phyloP scores from a whole-genome alignment of 2,329 filamentous ascomycete genomes.

The Emericellopsis atlantica region DNA sequence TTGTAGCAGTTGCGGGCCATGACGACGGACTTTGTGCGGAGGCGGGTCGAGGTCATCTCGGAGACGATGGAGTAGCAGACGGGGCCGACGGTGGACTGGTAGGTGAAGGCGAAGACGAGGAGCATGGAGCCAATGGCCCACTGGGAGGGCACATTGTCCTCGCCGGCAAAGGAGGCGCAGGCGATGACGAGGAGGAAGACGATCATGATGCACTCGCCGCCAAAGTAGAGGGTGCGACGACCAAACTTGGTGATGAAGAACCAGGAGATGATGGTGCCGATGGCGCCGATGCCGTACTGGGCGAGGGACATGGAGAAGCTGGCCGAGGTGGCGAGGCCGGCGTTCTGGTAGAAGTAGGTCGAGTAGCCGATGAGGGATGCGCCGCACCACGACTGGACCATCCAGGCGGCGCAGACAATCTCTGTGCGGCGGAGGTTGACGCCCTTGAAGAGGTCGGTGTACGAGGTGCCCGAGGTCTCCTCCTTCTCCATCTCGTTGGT shows the following conservation, averaged over 20 bases:
- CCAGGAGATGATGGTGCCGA: conserved; percentile 39
- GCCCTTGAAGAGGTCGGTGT: conserved; percentile 38
- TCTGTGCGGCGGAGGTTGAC: conserved; percentile 39
- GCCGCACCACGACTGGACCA: conserved; percentile 34
- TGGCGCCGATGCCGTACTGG: conserved; percentile 34
- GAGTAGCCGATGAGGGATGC: conserved; percentile 36
- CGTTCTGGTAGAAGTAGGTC: conserved; percentile 31
- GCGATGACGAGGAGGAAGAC: conserved; percentile 26
- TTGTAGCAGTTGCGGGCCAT: conserved; percentile 30
- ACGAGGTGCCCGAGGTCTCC: conserved; percentile 27
- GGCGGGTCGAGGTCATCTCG: conserved; percentile 38
- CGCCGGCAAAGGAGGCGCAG: conserved; percentile 18
- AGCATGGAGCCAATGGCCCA: conserved; percentile 33
- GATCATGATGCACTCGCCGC: conserved; percentile 27
- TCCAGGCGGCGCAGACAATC: conserved; percentile 27
- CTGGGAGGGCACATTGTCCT: conserved; percentile 16
- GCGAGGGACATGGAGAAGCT: conserved; percentile 33
- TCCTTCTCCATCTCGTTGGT: conserved; percentile 36
- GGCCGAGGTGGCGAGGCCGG: conserved; percentile 28
- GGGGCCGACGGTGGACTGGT: conserved; percentile 41
- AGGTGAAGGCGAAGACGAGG: conserved; percentile 38
- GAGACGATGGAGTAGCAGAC: conserved; percentile 38
- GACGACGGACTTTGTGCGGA: conserved; percentile 42
- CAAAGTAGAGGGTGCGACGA: conserved; percentile 34
- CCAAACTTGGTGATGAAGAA: conserved; percentile 33